These are phyloP conservation scores for Hypsizygus marmoreus DNA, from an alignment of 768 basidiomycete genomes.

Conservation along the genomic window DNA sequence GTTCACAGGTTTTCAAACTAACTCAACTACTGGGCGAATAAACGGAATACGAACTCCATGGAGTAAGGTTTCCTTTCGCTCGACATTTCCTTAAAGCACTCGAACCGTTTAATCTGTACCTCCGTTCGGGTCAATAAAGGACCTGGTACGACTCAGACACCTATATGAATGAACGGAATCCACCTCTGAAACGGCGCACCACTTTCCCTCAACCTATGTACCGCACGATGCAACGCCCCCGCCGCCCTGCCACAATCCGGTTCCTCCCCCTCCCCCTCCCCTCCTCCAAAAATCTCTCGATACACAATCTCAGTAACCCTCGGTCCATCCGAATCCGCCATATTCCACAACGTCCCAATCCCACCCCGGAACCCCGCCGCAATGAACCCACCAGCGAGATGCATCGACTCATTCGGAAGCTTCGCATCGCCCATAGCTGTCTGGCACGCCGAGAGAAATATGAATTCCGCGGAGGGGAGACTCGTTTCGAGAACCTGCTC, in stretches of 20 bases:
- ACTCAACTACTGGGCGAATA: too few species aligned
- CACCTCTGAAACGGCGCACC: conserved; percentile 7
- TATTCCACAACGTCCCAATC: conserved; percentile 25
- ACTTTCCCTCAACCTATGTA: conserved; percentile 5
- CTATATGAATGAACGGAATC: conserved; percentile 20
- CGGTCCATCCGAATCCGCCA: conserved; percentile 17
- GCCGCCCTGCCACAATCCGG: conserved; percentile 12
- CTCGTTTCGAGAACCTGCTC: conserved; percentile 21
- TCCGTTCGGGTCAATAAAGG: too few species aligned
- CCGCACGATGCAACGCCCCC: conserved; percentile 13
- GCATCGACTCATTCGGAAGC: conserved; percentile 30
- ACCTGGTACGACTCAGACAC: too few species aligned
- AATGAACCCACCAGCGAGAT: conserved; percentile 33
- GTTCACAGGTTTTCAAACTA: too few species aligned
- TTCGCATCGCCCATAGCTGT: conserved; percentile 21
- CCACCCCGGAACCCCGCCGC: conserved; percentile 25
- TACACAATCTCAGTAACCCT: conserved; percentile 13
- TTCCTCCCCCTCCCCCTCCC: not conserved
- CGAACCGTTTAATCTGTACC: too few species aligned
- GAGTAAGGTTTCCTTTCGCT: too few species aligned
- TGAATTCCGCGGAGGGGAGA: conserved; percentile 30
- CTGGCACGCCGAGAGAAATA: conserved; percentile 32
- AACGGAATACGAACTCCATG: too few species aligned
- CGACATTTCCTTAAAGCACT: too few species aligned
- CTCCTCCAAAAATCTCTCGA: conserved; percentile 6